Evolutionary conservation across 139 green algal genomes (phyloP), one percentile per base, ranked within the genome.

Genomic region (Protoeuglena noctilucae): DNA sequence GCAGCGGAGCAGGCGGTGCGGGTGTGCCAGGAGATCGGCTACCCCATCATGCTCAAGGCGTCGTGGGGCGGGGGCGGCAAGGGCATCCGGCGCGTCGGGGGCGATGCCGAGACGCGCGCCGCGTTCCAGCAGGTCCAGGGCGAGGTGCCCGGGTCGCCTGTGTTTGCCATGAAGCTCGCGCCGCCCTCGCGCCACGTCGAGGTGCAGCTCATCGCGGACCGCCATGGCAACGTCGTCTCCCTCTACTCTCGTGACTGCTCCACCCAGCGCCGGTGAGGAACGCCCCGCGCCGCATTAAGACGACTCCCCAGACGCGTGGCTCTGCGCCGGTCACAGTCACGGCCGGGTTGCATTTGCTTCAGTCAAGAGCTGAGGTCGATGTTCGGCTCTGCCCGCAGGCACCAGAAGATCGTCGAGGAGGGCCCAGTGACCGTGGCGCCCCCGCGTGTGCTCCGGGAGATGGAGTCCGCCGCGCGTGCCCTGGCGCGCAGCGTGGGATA

Each of bases 381-480:
- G n/a, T n/a, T n/a, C n/a, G n/a, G n/a, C n/a, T n/a, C n/a, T n/a
- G n/a, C n/a, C n/a, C n/a, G n/a, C n/a, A n/a, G n/a, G 1, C 89
- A 98, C 70, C 89, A 98, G 71, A 98, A 98, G 76, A 94, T 96
- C 56, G 73, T 97, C 24, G 89, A 97, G 65, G 89, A 97, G 61
- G 89, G 89, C 1, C 89, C 89, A 21, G 83, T 93, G 31, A 77
- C 71, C 3, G 75, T 66, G 18, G 86, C 80, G 1, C 63, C 65
- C 3, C 25, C 62, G 27, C 53, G 51, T 3, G 34, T 43, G 43
- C 28, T 71, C 5, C 54, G 53, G 7, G 29, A 56, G 34, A 64
- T 76, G 61, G 89, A 96, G 76, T 29, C 40, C 5, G 86, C 84
- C 29, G 89, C 89, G 1, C 69, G 86, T 18, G 76, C 79, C 3